These are phyloP conservation scores for Bombardia bombarda DNA, from an alignment of 495 filamentous ascomycete genomes.

Conservation along the genomic window DNA sequence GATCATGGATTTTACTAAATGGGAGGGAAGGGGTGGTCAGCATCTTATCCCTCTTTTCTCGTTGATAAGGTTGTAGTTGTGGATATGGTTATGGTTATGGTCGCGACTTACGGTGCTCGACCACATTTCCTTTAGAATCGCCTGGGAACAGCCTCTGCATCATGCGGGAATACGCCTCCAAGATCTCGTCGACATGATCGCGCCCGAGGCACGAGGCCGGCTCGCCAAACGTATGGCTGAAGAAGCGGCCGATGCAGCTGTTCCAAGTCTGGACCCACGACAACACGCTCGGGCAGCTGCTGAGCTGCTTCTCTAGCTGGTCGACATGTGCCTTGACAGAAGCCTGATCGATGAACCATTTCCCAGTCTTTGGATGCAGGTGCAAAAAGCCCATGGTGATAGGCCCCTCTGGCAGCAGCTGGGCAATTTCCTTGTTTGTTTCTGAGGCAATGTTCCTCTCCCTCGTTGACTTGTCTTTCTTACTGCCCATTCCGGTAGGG, in stretches of 20 bases:
- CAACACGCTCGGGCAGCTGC: slow-evolving; percentile 46
- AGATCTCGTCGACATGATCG: slow-evolving; percentile 53
- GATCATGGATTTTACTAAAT: slow-evolving; percentile 36
- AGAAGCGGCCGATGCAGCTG: slow-evolving; percentile 55
- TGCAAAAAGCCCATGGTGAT: slow-evolving; percentile 57
- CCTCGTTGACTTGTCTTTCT: too few relatives aligned
- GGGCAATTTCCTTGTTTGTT: slow-evolving; percentile 13
- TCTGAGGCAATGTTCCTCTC: too few relatives aligned
- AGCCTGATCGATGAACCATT: slow-evolving; percentile 54
- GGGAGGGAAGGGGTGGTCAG: too few relatives aligned
- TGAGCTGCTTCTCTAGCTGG: slow-evolving; percentile 51
- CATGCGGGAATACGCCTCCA: slow-evolving; percentile 51
- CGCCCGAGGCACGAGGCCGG: slow-evolving; percentile 57
- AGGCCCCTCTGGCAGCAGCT: slow-evolving; percentile 43
- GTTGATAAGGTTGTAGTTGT: too few relatives aligned
- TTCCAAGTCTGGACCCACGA: slow-evolving; percentile 63
- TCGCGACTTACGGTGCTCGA: too few relatives aligned
- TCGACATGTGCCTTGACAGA: slow-evolving; percentile 55
- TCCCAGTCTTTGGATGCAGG: slow-evolving; percentile 44
- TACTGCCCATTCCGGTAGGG: too few relatives aligned
- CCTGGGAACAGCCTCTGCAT: slow-evolving; percentile 40
- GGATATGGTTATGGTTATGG: too few relatives aligned
- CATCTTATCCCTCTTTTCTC: too few relatives aligned
- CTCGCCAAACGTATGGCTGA: slow-evolving; percentile 58
- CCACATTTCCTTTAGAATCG: slow-evolving; percentile 13